Percentiles rank a stretch among this genome's conserved stretches.
phyloP scores from a whole-genome alignment of 352 stramenopile genomes.

The Peronospora destructor region DNA sequence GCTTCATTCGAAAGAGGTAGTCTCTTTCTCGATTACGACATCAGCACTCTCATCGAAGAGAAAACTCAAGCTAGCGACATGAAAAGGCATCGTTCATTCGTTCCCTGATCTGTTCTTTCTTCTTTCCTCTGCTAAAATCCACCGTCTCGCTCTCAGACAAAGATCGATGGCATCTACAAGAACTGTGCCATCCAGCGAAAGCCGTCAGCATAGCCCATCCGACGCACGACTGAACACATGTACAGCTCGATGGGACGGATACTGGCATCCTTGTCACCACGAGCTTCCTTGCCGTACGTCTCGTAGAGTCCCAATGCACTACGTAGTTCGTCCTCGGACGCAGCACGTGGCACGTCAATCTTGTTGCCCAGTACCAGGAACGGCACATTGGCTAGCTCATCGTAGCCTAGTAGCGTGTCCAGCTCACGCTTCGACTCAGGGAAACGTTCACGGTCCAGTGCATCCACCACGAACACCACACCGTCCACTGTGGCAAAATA shows the following conservation, averaged over 20 bases:
- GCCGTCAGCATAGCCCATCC: constrained; percentile 97
- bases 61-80: not conserved
- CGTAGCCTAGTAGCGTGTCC: constrained; percentile 94
- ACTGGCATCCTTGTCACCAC: constrained; percentile 82
- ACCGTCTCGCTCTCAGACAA: constrained; percentile 14
- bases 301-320: constrained; percentile 94
- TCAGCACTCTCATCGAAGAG: too few relatives aligned
- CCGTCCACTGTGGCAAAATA: constrained; percentile 99
- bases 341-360: constrained; percentile 96
- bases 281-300: constrained; percentile 97
- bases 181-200: constrained; percentile 89
- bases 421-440: constrained; percentile 98
- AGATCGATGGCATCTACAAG: constrained; percentile 46
- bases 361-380: constrained; percentile 99
- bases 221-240: constrained; percentile 99
- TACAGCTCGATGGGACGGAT: constrained; percentile 98
- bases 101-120: constrained; percentile 12
- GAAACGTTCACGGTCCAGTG: constrained; percentile 97
- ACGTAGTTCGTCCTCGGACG: constrained; percentile 98
- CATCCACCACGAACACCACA: constrained; percentile 99
- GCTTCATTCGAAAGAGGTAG: too few relatives aligned
- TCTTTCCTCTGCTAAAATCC: constrained; percentile 25
- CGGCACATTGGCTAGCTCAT: constrained; percentile 96
- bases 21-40: too few relatives aligned
- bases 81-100: not conserved